Evolutionary conservation across 257 asterid genomes (phyloP).

Genomic region (Ehretia macrophylla): DNA sequence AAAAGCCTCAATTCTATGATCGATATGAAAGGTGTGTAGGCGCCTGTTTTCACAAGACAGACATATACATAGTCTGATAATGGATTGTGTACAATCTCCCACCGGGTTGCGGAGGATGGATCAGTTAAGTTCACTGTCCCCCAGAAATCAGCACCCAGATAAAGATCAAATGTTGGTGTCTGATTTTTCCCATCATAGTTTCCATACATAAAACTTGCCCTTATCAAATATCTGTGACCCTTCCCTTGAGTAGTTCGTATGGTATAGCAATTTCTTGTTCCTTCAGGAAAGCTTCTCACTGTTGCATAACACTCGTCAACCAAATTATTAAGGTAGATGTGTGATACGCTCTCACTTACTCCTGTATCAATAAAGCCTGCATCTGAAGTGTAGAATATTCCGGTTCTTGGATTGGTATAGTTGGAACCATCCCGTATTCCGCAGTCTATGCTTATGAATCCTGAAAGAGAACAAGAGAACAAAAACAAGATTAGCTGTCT

Average conservation of each 20-base stretch:
- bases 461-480: not conserved
- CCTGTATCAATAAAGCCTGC: constrained; percentile 15
- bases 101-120: no score
- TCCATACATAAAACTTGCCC: constrained; percentile 23
- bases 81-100: constrained; percentile 16
- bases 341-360: not conserved
- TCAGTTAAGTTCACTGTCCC: constrained; percentile 4
- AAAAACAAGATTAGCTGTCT: not conserved
- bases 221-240: constrained; percentile 15
- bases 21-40: constrained; percentile 19
- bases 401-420: constrained; percentile 14
- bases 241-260: constrained; percentile 15
- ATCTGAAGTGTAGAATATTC: constrained; percentile 16
- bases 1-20: constrained; percentile 19
- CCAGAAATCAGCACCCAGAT: constrained; percentile 19
- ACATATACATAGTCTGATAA: constrained; percentile 5
- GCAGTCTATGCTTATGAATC: constrained; percentile 30
- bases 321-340: not conserved
- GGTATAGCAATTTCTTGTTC: constrained; percentile 23
- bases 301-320: not conserved
- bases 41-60: constrained; percentile 17
- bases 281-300: constrained; percentile 24
- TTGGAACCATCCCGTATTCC: constrained; percentile 13
- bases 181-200: constrained; percentile 16
- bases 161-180: constrained; percentile 14